Evolutionary conservation across 2,329 filamentous ascomycete genomes (phyloP).

Genomic region (Xylariales sp.): DNA sequence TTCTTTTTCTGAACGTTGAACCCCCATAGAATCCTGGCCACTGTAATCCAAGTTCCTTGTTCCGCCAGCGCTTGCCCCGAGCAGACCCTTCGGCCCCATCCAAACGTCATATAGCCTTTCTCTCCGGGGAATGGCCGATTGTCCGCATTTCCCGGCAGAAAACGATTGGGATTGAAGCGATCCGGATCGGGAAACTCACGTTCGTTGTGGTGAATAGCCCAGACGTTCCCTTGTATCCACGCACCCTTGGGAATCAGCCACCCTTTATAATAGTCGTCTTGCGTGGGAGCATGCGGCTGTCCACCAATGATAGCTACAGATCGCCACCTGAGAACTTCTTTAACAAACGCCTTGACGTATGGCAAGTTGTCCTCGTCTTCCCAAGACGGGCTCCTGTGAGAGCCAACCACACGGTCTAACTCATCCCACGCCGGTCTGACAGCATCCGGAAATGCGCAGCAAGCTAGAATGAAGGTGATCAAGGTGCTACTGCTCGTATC

Average conservation of each 20-base stretch:
- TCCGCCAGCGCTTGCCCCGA: conserved; percentile 67
- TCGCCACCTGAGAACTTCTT: conserved; percentile 68
- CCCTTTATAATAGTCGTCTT: conserved; percentile 60
- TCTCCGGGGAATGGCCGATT: conserved; percentile 61
- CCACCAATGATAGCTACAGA: conserved; percentile 64
- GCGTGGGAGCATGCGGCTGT: conserved; percentile 61
- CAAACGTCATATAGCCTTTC: conserved; percentile 66
- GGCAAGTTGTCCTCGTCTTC: conserved; percentile 62
- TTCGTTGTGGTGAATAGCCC: conserved; percentile 61
- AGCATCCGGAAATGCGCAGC: conserved; percentile 60
- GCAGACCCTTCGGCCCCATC: conserved; percentile 66
- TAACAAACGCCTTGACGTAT: conserved; percentile 65
- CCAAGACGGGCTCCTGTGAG: conserved; percentile 58
- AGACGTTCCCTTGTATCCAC: conserved; percentile 63
- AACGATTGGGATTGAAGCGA: conserved; percentile 57
- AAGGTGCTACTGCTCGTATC: conserved; percentile 62
- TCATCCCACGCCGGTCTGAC: conserved; percentile 62
- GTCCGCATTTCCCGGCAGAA: conserved; percentile 53
- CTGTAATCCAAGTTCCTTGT: conserved; percentile 68
- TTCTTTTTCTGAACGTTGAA: conserved; percentile 61
- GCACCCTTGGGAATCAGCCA: conserved; percentile 62
- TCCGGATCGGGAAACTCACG: conserved; percentile 61
- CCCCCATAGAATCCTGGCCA: conserved; percentile 68
- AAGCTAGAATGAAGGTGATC: conserved; percentile 62
- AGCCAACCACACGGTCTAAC: conserved; percentile 63